These are phyloP conservation scores for Castanospermum australe DNA, from an alignment of 306 rosid genomes.

Conservation along the genomic window DNA sequence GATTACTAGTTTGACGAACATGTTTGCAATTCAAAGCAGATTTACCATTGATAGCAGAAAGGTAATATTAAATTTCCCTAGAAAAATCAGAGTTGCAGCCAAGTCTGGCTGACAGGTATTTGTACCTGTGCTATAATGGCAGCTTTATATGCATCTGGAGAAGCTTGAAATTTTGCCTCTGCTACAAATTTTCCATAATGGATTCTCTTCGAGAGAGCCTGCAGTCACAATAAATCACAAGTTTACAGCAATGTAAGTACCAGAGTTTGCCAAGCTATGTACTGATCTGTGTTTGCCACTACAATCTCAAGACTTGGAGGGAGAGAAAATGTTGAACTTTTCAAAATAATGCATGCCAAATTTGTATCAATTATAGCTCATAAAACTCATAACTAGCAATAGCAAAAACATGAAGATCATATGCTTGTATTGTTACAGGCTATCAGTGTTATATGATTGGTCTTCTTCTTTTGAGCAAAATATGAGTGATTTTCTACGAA, in stretches of 20 bases:
- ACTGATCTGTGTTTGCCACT: not conserved
- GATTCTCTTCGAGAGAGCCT: slow-evolving; percentile 89
- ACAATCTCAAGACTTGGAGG: slow-evolving; percentile 1
- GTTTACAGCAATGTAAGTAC: not conserved
- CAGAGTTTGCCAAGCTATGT: slow-evolving; percentile 2
- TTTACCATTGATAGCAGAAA: not conserved
- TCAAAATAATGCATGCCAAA: not conserved
- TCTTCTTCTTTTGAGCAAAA: not conserved
- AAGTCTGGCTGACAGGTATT: not conserved
- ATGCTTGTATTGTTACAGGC: not conserved
- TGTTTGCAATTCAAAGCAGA: not conserved
- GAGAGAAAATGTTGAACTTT: not conserved
- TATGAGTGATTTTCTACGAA: not conserved
- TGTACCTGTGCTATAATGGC: slow-evolving; percentile 84
- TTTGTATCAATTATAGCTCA: not conserved
- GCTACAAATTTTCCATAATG: slow-evolving; percentile 95
- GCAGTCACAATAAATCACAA: slow-evolving; percentile 19
- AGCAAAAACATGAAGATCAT: not conserved
- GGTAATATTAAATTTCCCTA: not conserved
- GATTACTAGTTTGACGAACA: not conserved
- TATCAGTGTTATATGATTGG: not conserved
- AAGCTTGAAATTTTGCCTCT: slow-evolving; percentile 75
- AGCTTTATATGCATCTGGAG: slow-evolving; percentile 61
- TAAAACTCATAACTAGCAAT: not conserved
- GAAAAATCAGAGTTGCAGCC: not conserved